Evolutionary conservation across 163 green algal genomes (phyloP).

Genomic region (Chlamydomonas reinhardtii): DNA sequence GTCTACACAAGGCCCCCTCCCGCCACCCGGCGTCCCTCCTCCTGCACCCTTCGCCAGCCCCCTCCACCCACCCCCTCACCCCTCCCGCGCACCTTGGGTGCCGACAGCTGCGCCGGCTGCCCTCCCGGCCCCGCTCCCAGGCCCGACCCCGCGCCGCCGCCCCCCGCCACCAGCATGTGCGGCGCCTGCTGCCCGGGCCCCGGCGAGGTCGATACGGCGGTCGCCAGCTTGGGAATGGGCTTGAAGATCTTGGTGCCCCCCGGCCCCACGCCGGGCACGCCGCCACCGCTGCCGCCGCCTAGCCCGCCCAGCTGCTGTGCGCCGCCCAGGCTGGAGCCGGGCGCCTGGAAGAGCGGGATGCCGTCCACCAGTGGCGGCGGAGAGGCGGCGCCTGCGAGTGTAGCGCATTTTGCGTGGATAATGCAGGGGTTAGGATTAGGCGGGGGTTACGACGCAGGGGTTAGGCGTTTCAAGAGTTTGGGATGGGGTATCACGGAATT

Average conservation of each 20-base stretch:
- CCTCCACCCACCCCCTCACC: too few species aligned
- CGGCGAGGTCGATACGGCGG: neutral
- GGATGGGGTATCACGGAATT: too few species aligned
- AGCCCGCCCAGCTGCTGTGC: too few species aligned
- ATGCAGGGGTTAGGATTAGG: too few species aligned
- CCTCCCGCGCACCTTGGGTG: conserved; percentile 12
- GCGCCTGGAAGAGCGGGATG: conserved; percentile 33
- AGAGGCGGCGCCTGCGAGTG: conserved; percentile 4
- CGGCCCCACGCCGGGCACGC: neutral
- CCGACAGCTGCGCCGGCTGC: conserved; percentile 9
- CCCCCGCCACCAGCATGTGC: neutral
- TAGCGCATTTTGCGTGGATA: neutral
- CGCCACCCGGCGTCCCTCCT: too few species aligned
- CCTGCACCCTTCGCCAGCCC: too few species aligned
- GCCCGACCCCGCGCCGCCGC: too few species aligned
- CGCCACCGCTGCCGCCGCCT: neutral
- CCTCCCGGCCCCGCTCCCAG: too few species aligned
- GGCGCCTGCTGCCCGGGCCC: neutral
- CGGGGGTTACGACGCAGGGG: too few species aligned
- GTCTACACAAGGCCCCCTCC: too few species aligned
- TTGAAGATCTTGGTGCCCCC: conserved; percentile 28
- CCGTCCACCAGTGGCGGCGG: conserved; percentile 27
- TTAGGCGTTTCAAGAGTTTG: too few species aligned
- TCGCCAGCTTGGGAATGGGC: conserved; percentile 15
- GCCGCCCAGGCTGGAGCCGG: neutral